Evolutionary conservation across 129 eudicot species (phyloP).

Genomic region (Arctium lappa): DNA sequence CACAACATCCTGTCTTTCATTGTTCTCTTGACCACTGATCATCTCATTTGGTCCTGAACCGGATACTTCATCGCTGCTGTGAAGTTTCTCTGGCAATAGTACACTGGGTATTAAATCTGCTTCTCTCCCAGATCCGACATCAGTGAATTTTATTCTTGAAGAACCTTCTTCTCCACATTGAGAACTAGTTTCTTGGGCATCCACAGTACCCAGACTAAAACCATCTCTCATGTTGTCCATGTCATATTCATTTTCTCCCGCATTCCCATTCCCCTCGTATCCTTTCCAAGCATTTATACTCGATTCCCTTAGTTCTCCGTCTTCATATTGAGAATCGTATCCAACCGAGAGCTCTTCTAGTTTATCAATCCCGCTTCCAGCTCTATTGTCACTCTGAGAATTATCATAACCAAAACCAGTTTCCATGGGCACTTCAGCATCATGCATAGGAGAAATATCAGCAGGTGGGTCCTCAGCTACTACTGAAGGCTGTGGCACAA

Average conservation of each 20-base stretch:
- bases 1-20: conserved; percentile 15
- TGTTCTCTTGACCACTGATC: background rate
- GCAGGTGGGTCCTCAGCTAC: conserved; percentile 1
- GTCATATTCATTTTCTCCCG: conserved; percentile 25
- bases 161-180: conserved; percentile 7
- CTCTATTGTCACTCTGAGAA: conserved; percentile 21
- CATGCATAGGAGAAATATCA: conserved; percentile 12
- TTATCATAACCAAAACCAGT: conserved; percentile 13
- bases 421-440: conserved; percentile 3
- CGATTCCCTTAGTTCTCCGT: conserved; percentile 43
- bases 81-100: conserved; percentile 19
- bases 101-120: conserved; percentile 8
- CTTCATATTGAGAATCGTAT: conserved; percentile 49
- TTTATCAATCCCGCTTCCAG: conserved; percentile 18
- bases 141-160: background rate
- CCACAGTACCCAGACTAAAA: background rate
- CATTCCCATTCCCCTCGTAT: conserved; percentile 15
- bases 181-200: conserved; percentile 12
- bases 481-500: background rate
- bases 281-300: conserved; percentile 33
- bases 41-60: conserved; percentile 27
- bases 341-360: conserved; percentile 20
- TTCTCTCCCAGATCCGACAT: conserved; percentile 3
- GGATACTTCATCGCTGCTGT: conserved; percentile 16
- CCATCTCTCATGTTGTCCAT: conserved; percentile 12